Base-by-base conservation (phyloP, 2,329 filamentous ascomycete genomes). In the Pseudocercospora cruenta region DNA sequence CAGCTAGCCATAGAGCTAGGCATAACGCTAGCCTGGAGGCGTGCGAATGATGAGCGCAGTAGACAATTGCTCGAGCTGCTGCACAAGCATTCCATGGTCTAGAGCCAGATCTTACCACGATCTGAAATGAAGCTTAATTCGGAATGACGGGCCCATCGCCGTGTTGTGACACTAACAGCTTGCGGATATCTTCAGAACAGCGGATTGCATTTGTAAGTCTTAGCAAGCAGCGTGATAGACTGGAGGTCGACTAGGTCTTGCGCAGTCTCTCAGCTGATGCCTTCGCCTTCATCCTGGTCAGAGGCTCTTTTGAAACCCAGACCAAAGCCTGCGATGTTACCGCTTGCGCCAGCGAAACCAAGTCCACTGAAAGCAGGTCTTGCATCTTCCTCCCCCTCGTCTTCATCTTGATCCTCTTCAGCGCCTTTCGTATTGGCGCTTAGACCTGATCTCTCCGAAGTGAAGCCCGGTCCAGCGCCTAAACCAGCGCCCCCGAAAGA, bases 351-450 rank as follows among this genome's bases (percentile, higher is more conserved):
- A 31, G 64, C 64, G 54, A 70, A 69, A 10, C 67, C 70, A 5
- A 72, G 61, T 2, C 69, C 70, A 16, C 64, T 58, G 33, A 65
- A 66, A 58, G 65, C 61, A 45, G 66, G 54, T 22, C 39, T 54
- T 26, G 60, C 8, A 14, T 43, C 39, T 19, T 43, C 64, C 39
- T 70, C 68, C 6, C 64, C 63, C 7, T 72, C 70, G 6, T 69
- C 68, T 2, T 69, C 70, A 3, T 72, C 70, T 9, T 66, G 65
- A 14, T 65, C 66, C 10, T 72, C 67, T 14, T 69, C 68, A 39
- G n/a, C 5, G 8, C 55, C 31, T 5, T 58, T 58, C 1, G 22
- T 19, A 1, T 24, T 26, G 16, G 26, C 51, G 24, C 51, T 26
- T 7, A 55, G 26, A n/a, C 51, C 51, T 8, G 59, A 66, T 61